Evolutionary conservation across 176 grass and related monocot genomes (phyloP), one percentile per base, ranked within the genome.

Genomic region (Musa troglodytarum): DNA sequence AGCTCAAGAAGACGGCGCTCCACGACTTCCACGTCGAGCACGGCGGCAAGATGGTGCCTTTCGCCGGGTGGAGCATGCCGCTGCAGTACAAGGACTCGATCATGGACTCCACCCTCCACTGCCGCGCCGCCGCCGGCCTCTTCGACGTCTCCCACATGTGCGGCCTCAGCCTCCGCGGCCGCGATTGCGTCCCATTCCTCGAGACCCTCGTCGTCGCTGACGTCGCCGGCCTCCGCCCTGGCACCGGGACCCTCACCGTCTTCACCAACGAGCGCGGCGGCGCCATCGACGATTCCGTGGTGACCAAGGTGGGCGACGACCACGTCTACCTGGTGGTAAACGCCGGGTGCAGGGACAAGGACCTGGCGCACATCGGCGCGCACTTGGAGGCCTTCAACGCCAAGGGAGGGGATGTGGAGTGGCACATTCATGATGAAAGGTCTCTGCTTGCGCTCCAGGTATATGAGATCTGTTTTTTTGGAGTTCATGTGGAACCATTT

Each of bases 141-240:
- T 96, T 96, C 80, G 93, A 96, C 80, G 93, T 96, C 71, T 89
- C 93, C 79, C 93, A 93, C 82, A 98, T 93, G 90, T 93, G 90
- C 82, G 90, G 88, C 53, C 88, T 98, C 84, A 98, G 88, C 80
- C 88, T 93, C 64, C 54, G 50, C 13, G 90, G 90, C 54, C 21
- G 73, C 76, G 77, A 79, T n/a, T 84, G 83, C 68, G 67, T 89
- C 78, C 77, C 83, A 57, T 98, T 98, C 81, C 86, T 93, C 52
- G 90, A 98, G 91, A 79, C 81, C 34, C 94, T 98, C 62, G 89
- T 96, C 81, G 71, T 98, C 74, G 90, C 90, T 63, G 90, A 93
- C 68, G 84, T 98, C 62, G 86, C 90, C 1, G 90, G 63, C 0
- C 84, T 93, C 58, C 87, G 78, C 70, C 77, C 81, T 50, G 94